A percentile compares a stretch with the other conserved stretches of the same genome.
phyloP scores from a whole-genome alignment of 495 filamentous ascomycete genomes.

The Xylaria scruposa region DNA sequence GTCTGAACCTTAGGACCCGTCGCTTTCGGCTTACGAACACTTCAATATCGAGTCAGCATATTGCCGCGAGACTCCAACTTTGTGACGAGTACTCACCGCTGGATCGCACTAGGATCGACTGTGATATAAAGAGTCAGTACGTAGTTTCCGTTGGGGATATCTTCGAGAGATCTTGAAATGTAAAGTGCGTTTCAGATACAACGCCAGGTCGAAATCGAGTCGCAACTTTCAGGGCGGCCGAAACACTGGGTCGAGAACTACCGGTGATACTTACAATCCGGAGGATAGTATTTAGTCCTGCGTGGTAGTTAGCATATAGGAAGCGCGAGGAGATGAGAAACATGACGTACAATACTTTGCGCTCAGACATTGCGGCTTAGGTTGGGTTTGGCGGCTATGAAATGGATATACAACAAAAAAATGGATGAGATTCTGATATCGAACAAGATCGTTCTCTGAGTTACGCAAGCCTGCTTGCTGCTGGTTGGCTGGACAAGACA shows the following conservation, averaged over 20 bases:
- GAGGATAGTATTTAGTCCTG: conserved; percentile 79
- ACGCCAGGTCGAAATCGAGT: background rate
- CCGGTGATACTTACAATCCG: conserved; percentile 64
- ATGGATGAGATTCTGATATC: background rate
- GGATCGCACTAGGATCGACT: conserved; percentile 82
- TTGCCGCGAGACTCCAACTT: background rate
- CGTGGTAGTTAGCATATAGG: conserved; percentile 24
- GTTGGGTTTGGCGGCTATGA: background rate
- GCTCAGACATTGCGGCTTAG: conserved; percentile 78
- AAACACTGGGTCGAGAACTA: background rate
- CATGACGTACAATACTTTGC: conserved; percentile 71
- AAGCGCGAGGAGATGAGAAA: conserved; percentile 22
- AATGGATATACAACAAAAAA: background rate
- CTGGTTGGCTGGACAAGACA: background rate
- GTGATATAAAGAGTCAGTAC: conserved; percentile 21
- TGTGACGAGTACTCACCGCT: conserved; percentile 46
- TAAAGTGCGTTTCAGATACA: background rate
- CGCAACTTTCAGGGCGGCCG: background rate
- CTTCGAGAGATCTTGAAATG: background rate
- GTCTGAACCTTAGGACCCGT: conserved; percentile 82
- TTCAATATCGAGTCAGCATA: conserved; percentile 8
- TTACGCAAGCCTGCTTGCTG: background rate
- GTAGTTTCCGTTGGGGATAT: background rate
- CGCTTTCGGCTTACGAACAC: conserved; percentile 66
- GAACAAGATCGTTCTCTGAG: background rate